Evolutionary conservation across 495 filamentous ascomycete species (phyloP), one percentile per base, ranked within the genome.

Genomic region (Neurospora sp.): DNA sequence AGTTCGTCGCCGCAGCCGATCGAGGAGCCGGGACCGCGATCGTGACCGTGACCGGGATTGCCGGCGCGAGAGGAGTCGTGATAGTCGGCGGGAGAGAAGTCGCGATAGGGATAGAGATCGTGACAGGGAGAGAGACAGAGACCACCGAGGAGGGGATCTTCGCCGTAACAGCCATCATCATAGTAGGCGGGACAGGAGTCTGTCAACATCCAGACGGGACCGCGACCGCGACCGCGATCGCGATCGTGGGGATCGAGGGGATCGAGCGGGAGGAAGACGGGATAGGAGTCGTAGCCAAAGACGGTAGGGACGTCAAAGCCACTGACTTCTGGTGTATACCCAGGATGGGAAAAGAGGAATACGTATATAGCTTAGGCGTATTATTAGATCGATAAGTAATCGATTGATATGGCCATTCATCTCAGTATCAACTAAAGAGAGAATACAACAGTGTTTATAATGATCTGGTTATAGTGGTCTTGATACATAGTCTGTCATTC

Each of bases 221-320:
- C 72, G 77, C 1, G 75, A 76, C 69, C 62, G 76, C 2, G 79
- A 77, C 44, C 66, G 76, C 3, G 76, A 76, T 9, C 42, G 76
- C 0, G 73, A 75, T 23, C 40, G 75, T n/a, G 49, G 74, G 3
- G 74, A 74, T 39, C 49, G 75, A 18, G 49, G 74, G 3, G 74
- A 74, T 39, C 49, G 75, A 18, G 74, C 71, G 49, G 39, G 73
- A 2, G 71, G 70, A 27, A 69, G 76, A n/a, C 70, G 74, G 16
- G 76, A 77, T 38, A 75, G 74, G 20, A 76, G 74, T 20, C 73
- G 78, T 39, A 73, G 72, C 49, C 76, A 76, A 20, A 69, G 80
- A 76, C 79, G 73, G 54, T 66, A 66, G 54, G 54, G 54, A 37
- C 14, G 3, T 66, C 27, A 4, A 8, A 1, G 54, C 12, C 14